phyloP scores from a whole-genome alignment of 768 basidiomycete species.

The Mycena rebaudengoi region DNA sequence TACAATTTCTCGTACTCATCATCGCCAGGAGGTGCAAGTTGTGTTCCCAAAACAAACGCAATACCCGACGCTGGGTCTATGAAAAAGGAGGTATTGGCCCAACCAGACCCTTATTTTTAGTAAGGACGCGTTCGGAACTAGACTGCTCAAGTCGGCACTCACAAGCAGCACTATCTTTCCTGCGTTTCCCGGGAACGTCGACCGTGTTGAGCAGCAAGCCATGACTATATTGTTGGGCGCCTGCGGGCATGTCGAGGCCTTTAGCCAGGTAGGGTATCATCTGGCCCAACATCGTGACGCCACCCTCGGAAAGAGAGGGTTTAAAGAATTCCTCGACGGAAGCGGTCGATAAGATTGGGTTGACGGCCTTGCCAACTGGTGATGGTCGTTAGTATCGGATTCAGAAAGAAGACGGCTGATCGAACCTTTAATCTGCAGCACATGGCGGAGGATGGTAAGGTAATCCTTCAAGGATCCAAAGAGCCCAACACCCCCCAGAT shows the following conservation, averaged over 20 bases:
- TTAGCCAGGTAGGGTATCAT: neutral
- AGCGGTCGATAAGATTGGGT: constrained; percentile 7
- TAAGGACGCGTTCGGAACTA: neutral
- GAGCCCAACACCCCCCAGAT: constrained; percentile 30
- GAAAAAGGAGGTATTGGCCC: constrained; percentile 15
- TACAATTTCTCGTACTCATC: too few species aligned
- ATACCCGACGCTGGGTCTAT: constrained; percentile 15
- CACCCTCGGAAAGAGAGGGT: neutral
- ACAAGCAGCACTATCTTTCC: constrained; percentile 12
- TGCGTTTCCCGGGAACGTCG: constrained; percentile 4
- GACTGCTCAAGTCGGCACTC: neutral
- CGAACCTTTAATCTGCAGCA: constrained; percentile 15
- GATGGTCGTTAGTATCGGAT: neutral
- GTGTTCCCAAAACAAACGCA: constrained; percentile 14
- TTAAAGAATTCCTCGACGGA: constrained; percentile 16
- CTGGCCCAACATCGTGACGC: neutral
- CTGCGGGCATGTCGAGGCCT: neutral
- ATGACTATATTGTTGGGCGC: constrained; percentile 1
- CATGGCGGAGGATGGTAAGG: constrained; percentile 27
- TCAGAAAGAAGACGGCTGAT: neutral
- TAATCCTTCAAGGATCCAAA: constrained; percentile 33
- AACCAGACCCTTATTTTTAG: constrained; percentile 13
- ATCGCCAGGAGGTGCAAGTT: neutral
- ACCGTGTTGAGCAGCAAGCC: constrained; percentile 6
- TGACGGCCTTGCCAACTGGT: constrained; percentile 14